Conservation (phyloP, 148 eudicot genomes). For the Rhododendron kiyosumense region DNA sequence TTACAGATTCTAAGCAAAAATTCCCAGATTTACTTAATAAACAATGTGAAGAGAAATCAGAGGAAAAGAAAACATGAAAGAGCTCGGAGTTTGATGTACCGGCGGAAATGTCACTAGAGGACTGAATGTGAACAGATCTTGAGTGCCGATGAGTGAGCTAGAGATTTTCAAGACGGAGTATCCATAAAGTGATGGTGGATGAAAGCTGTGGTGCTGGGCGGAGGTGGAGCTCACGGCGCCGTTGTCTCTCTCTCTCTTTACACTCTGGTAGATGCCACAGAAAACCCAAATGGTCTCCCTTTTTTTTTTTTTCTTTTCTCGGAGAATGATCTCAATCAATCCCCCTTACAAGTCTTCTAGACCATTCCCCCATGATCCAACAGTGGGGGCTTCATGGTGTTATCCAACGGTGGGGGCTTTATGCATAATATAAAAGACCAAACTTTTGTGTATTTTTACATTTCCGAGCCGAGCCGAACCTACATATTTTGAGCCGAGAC, state of each 20-base stretch:
- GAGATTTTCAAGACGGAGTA: neutral
- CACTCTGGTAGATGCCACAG: neutral
- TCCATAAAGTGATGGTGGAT: neutral
- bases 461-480: too few species aligned
- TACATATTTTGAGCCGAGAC: too few species aligned
- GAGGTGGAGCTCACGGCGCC: constrained; percentile 8
- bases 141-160: neutral
- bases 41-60: neutral
- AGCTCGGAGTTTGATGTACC: neutral
- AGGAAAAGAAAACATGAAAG: neutral
- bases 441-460: too few species aligned
- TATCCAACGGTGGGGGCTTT: too few species aligned
- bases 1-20: too few species aligned
- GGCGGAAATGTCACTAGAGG: neutral
- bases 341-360: too few species aligned
- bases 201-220: neutral
- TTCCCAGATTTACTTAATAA: neutral
- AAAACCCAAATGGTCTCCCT: too few species aligned
- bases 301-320: too few species aligned
- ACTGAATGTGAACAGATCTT: neutral
- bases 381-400: too few species aligned
- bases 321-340: too few species aligned
- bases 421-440: too few species aligned
- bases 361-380: too few species aligned
- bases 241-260: neutral